Conservation (phyloP, 2,329 filamentous ascomycete genomes). For the Pyricularia pennisetigena region DNA sequence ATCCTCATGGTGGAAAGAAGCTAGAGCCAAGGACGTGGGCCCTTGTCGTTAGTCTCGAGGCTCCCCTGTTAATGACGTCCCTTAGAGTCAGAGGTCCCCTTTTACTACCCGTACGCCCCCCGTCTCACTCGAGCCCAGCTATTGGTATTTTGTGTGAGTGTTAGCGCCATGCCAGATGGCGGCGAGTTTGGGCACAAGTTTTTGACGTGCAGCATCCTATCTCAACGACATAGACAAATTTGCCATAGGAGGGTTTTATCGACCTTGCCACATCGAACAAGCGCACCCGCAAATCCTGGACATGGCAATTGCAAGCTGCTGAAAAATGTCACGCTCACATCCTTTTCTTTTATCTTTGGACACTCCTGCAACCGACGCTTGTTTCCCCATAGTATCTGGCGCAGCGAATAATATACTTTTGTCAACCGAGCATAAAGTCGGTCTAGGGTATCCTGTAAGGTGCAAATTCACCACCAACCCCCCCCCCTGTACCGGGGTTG, state of each 20-base stretch:
- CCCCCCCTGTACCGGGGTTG: not conserved
- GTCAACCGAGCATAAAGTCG: not conserved
- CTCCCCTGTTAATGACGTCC: not conserved
- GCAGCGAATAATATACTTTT: not conserved
- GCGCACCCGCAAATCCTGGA: too few relatives aligned
- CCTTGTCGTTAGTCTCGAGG: not conserved
- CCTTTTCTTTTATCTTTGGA: too few relatives aligned
- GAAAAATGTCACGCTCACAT: too few relatives aligned
- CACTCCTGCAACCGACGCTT: too few relatives aligned
- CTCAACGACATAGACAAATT: not conserved
- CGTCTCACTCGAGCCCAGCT: not conserved
- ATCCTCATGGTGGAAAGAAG: not conserved
- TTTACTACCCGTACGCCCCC: not conserved
- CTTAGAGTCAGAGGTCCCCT: not conserved
- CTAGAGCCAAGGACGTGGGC: not conserved
- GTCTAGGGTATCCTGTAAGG: not conserved
- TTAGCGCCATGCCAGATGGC: not conserved
- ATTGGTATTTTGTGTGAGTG: not conserved
- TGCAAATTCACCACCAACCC: too few relatives aligned
- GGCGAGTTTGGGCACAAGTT: not conserved
- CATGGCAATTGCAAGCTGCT: too few relatives aligned
- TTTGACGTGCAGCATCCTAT: not conserved
- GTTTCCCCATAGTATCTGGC: too few relatives aligned
- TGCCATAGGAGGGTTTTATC: too few relatives aligned
- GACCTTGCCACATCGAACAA: too few relatives aligned